Conservation (phyloP, 371 early-diverging fungal species). For the Phascolomyces articulosus region DNA sequence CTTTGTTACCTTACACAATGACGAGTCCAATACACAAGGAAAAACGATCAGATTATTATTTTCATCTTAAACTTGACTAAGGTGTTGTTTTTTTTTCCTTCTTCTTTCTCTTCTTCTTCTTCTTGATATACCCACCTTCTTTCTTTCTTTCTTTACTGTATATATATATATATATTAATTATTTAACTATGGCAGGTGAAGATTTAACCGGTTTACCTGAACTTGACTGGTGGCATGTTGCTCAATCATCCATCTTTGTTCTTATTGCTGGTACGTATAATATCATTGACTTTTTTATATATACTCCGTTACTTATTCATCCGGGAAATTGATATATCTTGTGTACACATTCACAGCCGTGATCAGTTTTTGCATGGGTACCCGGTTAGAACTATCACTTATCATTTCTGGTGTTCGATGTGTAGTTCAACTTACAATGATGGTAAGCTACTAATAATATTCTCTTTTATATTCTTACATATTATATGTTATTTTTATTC, state of each 20-base stretch:
- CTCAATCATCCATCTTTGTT: slow-evolving; percentile 38
- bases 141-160: neutral
- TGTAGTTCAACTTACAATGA: slow-evolving; percentile 46
- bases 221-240: slow-evolving; percentile 45
- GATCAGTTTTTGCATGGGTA: slow-evolving; percentile 38
- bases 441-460: slow-evolving; percentile 24
- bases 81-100: neutral
- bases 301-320: neutral
- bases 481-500: neutral
- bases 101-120: neutral
- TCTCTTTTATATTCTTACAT: neutral
- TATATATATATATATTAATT: neutral
- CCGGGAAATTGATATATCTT: no score
- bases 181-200: neutral
- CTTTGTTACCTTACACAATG: neutral
- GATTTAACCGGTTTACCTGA: slow-evolving; percentile 17
- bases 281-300: neutral
- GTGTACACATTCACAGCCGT: slow-evolving; percentile 20
- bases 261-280: slow-evolving; percentile 43
- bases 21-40: neutral
- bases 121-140: neutral
- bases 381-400: slow-evolving; percentile 39
- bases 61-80: neutral
- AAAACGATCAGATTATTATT: neutral
- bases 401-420: slow-evolving; percentile 45